These are phyloP conservation scores for Onygena corvina DNA, from an alignment of 2,329 filamentous ascomycete genomes.

Conservation along the genomic window DNA sequence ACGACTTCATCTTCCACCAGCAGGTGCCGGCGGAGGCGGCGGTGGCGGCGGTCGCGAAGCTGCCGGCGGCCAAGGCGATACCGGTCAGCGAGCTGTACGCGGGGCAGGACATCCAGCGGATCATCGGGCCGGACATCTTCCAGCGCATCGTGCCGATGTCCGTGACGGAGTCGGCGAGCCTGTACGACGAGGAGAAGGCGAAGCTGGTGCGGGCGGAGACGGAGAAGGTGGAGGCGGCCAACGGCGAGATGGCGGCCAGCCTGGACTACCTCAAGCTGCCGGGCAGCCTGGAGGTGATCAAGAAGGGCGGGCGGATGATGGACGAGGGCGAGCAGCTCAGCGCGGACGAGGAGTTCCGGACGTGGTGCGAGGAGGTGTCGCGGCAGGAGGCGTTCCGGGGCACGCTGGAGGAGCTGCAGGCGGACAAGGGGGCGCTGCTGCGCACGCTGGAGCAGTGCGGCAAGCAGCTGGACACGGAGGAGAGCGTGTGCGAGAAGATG, in stretches of 20 bases:
- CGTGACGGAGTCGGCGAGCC: conserved; percentile 88
- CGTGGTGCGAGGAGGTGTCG: conserved; percentile 87
- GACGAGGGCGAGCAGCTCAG: conserved; percentile 73
- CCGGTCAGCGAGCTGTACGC: conserved; percentile 94
- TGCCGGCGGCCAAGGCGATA: conserved; percentile 92
- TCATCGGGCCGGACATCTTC: conserved; percentile 94
- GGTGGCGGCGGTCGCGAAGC: conserved; percentile 69
- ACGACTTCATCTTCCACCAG: conserved; percentile 97
- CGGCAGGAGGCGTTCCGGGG: conserved; percentile 66
- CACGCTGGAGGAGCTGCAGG: conserved; percentile 66
- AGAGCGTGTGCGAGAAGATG: conserved; percentile 98
- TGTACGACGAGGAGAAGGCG: conserved; percentile 97
- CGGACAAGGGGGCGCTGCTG: conserved; percentile 64
- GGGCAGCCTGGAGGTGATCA: conserved; percentile 76
- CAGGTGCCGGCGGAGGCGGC: conserved; percentile 75
- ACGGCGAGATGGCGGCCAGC: conserved; percentile 90
- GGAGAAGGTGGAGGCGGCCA: conserved; percentile 82
- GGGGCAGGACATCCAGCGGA: conserved; percentile 90
- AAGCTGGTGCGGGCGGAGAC: conserved; percentile 89
- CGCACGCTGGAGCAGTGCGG: conserved; percentile 63
- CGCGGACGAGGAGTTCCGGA: conserved; percentile 81
- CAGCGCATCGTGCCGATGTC: conserved; percentile 92
- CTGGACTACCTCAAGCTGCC: conserved; percentile 87
- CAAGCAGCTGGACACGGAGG: conserved; percentile 90
- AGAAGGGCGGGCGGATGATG: conserved; percentile 49